Evolutionary conservation across 169 alveolate species (phyloP).

Genomic region (Plasmodium cynomolgi): DNA sequence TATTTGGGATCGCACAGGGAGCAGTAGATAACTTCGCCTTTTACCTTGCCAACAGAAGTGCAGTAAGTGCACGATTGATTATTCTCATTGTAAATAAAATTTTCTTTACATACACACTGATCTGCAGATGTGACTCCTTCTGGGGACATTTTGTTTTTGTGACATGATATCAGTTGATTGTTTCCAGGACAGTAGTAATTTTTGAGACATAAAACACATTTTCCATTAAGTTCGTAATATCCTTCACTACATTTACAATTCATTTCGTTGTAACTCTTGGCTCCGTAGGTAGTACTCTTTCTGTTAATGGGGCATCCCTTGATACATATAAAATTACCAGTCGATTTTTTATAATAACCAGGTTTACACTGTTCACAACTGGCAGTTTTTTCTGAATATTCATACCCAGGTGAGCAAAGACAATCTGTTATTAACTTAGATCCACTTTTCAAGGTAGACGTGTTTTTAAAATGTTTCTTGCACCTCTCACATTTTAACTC

Average conservation of each 20-base stretch:
- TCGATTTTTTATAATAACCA: slow-evolving; percentile 73
- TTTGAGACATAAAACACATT: slow-evolving; percentile 77
- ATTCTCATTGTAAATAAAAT: slow-evolving; percentile 36
- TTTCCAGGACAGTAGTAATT: slow-evolving; percentile 76
- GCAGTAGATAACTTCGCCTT: slow-evolving; percentile 41
- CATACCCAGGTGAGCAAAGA: slow-evolving; percentile 80
- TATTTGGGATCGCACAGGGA: slow-evolving; percentile 45
- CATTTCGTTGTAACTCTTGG: slow-evolving; percentile 71
- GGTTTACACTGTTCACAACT: slow-evolving; percentile 80
- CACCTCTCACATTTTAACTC: slow-evolving; percentile 75
- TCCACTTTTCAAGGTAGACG: slow-evolving; percentile 78
- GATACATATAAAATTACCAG: slow-evolving; percentile 77
- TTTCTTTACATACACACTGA: slow-evolving; percentile 51
- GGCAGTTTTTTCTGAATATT: slow-evolving; percentile 41
- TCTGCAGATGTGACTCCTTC: slow-evolving; percentile 23
- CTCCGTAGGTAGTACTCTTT: slow-evolving; percentile 50
- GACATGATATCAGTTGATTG: slow-evolving; percentile 3
- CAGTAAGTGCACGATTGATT: slow-evolving; percentile 31
- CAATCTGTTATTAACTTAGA: slow-evolving; percentile 74
- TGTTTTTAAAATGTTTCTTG: slow-evolving; percentile 54
- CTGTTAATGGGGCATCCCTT: slow-evolving; percentile 66
- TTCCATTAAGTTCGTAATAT: slow-evolving; percentile 66
- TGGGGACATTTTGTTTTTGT: slow-evolving; percentile 21
- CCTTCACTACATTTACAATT: slow-evolving; percentile 79
- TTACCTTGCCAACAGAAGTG: slow-evolving; percentile 64